Evolutionary conservation across 2,329 filamentous ascomycete species (phyloP).

Genomic region (Akanthomyces dipterigenus): DNA sequence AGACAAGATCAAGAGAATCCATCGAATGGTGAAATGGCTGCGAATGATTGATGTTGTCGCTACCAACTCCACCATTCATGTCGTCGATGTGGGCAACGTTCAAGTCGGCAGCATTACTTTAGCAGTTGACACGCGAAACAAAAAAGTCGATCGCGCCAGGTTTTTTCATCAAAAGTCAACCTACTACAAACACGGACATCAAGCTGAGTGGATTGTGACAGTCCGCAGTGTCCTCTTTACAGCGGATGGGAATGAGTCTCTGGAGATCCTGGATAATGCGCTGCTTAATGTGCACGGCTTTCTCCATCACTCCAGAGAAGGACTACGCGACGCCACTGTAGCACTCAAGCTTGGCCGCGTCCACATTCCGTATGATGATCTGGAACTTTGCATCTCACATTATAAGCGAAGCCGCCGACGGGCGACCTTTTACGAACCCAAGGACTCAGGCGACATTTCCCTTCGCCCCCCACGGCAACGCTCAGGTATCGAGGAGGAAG

Average conservation of each 20-base stretch:
- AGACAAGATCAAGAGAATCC: constrained; percentile 77
- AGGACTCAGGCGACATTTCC: constrained; percentile 53
- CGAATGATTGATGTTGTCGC: constrained; percentile 84
- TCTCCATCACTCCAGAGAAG: constrained; percentile 76
- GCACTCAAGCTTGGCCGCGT: constrained; percentile 86
- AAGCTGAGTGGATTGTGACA: constrained; percentile 91
- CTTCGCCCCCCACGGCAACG: constrained; percentile 63
- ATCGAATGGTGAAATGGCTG: constrained; percentile 82
- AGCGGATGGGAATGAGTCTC: constrained; percentile 72
- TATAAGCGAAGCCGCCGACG: constrained; percentile 41
- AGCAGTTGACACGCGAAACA: constrained; percentile 82
- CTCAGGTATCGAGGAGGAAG: constrained; percentile 58
- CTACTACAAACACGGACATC: constrained; percentile 50
- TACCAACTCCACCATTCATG: constrained; percentile 67
- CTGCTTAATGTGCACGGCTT: constrained; percentile 88
- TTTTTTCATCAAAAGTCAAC: constrained; percentile 74
- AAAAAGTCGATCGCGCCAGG: constrained; percentile 84
- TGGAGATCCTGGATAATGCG: constrained; percentile 82
- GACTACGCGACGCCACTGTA: constrained; percentile 82
- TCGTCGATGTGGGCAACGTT: constrained; percentile 75
- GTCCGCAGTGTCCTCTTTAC: constrained; percentile 84
- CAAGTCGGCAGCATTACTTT: constrained; percentile 80
- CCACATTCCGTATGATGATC: constrained; percentile 84
- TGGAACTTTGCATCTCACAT: constrained; percentile 55
- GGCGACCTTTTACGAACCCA: constrained; percentile 25